Conservation (phyloP, 805 yeast species). For the Suhomyces tanzawaensis region DNA sequence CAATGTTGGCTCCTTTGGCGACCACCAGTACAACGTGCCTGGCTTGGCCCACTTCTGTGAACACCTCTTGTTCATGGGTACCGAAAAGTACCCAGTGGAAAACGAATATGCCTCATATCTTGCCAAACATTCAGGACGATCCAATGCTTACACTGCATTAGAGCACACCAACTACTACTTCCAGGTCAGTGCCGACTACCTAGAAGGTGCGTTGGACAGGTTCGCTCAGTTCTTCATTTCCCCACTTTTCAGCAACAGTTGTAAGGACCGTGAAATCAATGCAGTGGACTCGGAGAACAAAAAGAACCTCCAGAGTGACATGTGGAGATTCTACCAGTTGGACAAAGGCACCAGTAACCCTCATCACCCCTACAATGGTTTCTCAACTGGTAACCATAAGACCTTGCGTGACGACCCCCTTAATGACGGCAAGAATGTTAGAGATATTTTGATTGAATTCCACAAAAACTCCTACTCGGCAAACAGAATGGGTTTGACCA, state of each 20-base stretch:
- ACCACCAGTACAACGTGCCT: conserved; percentile 54
- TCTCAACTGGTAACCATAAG: conserved; percentile 81
- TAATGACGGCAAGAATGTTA: conserved; percentile 61
- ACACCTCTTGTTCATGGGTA: conserved; percentile 74
- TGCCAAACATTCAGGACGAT: conserved; percentile 80
- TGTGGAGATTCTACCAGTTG: conserved; percentile 85
- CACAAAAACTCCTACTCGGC: conserved; percentile 74
- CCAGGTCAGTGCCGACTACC: conserved; percentile 70
- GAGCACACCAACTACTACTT: conserved; percentile 90
- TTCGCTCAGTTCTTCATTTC: conserved; percentile 88
- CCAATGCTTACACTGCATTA: conserved; percentile 89
- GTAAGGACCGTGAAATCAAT: conserved; percentile 87
- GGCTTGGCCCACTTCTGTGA: conserved; percentile 77
- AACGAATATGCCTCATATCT: conserved; percentile 72
- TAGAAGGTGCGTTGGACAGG: conserved; percentile 87
- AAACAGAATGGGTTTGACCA: conserved; percentile 82
- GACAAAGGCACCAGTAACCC: conserved; percentile 73
- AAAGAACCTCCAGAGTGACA: conserved; percentile 86
- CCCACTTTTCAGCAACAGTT: conserved; percentile 70
- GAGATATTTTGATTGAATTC: conserved; percentile 77
- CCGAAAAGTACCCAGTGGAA: conserved; percentile 70
- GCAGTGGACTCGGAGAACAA: conserved; percentile 97
- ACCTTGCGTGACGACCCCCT: conserved; percentile 73
- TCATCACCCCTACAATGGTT: conserved; percentile 79
- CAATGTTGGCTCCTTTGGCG: conserved; percentile 72